Evolutionary conservation across 179 eudicot genomes (phyloP), one percentile per base, ranked within the genome.

Genomic region (Gypsophila paniculata): DNA sequence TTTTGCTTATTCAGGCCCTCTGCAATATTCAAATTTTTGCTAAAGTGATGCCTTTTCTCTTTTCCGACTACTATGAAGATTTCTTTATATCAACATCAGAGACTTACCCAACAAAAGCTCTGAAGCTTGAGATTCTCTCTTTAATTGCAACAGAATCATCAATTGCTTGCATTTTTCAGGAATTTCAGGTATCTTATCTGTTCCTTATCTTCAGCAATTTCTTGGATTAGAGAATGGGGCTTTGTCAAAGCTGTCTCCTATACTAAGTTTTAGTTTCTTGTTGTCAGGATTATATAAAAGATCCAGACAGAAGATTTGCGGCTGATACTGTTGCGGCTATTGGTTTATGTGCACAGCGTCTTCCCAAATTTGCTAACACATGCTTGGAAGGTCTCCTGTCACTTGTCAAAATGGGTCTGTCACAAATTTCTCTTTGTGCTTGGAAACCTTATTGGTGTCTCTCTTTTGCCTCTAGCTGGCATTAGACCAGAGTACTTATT

Each of bases 321-420:
- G 95, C 96, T 44, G 96, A 91, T 84, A 84, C 96, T 75, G 90
- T 94, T 72, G 93, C 96, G 82, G 94, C 99, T 4, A 90, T 94
- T 77, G 99, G 97, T 71, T 82, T 90, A 74, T 94, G 99, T 81
- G 96, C 90, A 60, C 86, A 78, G 74, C 83, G 84, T 67, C 89
- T 90, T 77, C 90, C 95, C 8, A 80, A 85, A 32, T 80, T 90
- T 38, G 86, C 90, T 61, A 79, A 74, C 29, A 78, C 73, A 70
- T 91, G 99, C 78, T 79, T 91, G 87, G 95, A 92, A 79, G 90
- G 87, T 75, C 85, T 94, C 32, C 69, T 94, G 75, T 75, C 88
- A 64, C 86, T 94, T 73, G 75, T 78, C 26, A 80, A 78, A 79
- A 86, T 82, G 61, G 96, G 99, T 94, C 74, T 74, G 81, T 76